phyloP scores from a whole-genome alignment of 176 grass and related monocot species.

The sorghum (Sorghum bicolor) region DNA sequence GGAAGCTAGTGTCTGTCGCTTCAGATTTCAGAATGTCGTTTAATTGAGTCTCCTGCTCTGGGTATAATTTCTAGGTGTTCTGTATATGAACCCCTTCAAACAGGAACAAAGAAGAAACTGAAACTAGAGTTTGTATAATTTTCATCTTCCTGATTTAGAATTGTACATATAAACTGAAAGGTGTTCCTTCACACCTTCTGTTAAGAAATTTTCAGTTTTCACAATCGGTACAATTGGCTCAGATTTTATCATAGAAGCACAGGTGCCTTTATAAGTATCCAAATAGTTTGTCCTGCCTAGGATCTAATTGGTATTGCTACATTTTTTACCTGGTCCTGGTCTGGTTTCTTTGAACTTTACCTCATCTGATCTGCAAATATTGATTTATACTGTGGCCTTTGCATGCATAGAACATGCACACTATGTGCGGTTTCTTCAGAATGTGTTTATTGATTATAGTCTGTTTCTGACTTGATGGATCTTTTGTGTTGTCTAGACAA shows the following conservation, averaged over 20 bases:
- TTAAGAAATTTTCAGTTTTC: neutral
- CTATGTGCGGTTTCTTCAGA: neutral
- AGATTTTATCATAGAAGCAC: neutral
- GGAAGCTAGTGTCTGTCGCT: neutral
- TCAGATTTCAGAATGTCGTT: neutral
- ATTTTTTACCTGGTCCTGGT: neutral
- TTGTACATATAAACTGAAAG: neutral
- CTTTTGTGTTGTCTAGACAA: constrained; percentile 5
- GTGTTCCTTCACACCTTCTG: neutral
- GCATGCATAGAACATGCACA: neutral
- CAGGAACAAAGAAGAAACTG: neutral
- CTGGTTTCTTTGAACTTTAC: constrained; percentile 9
- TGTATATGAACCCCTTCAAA: neutral
- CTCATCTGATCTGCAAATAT: neutral
- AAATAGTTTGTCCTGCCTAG: neutral
- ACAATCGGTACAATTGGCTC: neutral
- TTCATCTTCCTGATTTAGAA: neutral
- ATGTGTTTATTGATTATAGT: neutral
- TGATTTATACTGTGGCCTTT: neutral
- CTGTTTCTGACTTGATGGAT: neutral
- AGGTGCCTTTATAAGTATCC: neutral
- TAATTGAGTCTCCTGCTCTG: neutral
- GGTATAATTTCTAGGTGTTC: neutral
- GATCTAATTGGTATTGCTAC: neutral
- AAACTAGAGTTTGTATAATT: neutral